Evolutionary conservation across 768 basidiomycete genomes (phyloP).

Genomic region (Auriscalpium orientale): DNA sequence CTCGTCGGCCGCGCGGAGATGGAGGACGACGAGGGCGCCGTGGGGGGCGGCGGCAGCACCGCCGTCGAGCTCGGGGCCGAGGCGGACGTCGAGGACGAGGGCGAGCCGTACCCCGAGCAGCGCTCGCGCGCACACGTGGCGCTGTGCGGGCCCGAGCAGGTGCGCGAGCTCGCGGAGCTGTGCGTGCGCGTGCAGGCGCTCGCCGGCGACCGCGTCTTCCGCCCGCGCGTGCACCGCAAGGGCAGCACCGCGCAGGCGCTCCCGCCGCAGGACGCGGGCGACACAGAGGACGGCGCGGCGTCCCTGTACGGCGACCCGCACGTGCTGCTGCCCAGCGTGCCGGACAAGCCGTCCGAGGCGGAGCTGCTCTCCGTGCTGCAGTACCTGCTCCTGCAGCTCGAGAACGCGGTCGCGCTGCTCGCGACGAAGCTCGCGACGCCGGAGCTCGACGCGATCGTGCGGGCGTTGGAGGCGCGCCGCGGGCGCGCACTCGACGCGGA

Average conservation of each 20-base stretch:
- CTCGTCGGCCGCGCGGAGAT: constrained; percentile 66
- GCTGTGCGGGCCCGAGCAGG: constrained; percentile 59
- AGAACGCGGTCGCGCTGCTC: constrained; percentile 44
- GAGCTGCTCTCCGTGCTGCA: constrained; percentile 74
- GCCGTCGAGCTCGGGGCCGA: background rate
- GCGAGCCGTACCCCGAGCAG: constrained; percentile 26
- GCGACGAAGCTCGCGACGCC: constrained; percentile 2
- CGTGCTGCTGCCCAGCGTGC: constrained; percentile 59
- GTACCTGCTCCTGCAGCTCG: constrained; percentile 65
- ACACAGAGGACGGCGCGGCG: background rate
- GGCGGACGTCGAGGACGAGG: constrained; percentile 13
- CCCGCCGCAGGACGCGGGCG: constrained; percentile 15
- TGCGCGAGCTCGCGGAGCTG: constrained; percentile 63
- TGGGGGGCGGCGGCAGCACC: background rate
- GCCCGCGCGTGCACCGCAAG: constrained; percentile 10
- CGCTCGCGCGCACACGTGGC: constrained; percentile 41
- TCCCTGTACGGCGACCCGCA: constrained; percentile 33
- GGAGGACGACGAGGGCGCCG: constrained; percentile 26
- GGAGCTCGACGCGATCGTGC: background rate
- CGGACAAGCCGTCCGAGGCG: constrained; percentile 59
- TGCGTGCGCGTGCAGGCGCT: constrained; percentile 78
- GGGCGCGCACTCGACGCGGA: constrained; percentile 7
- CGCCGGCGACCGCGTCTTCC: constrained; percentile 33
- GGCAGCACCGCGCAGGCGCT: constrained; percentile 9
- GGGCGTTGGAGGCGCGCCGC: background rate